phyloP scores from a whole-genome alignment of 305 asterid genomes.

The Euphrasia arctica region DNA sequence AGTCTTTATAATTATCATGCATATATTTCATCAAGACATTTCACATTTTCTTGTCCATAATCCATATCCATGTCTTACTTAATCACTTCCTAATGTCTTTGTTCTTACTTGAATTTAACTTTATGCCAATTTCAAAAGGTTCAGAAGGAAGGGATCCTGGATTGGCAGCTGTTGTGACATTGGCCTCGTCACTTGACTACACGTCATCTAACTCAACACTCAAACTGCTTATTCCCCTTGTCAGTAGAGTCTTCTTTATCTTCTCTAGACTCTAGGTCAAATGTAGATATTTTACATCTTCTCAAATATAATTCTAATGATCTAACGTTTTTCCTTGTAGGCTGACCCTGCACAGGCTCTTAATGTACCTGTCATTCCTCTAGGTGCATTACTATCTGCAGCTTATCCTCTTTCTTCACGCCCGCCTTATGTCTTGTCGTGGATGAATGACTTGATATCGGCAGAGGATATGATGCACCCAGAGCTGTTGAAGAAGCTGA shows the following conservation, averaged over 20 bases:
- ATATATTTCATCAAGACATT: constrained; percentile 9
- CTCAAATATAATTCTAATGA: constrained; percentile 12
- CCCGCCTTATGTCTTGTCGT: constrained; percentile 82
- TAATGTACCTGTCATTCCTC: constrained; percentile 85
- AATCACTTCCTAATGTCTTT: background rate
- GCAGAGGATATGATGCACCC: constrained; percentile 98
- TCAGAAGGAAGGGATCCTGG: constrained; percentile 66
- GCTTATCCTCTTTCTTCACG: constrained; percentile 89
- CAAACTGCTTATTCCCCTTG: constrained; percentile 78
- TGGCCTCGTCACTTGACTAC: constrained; percentile 92
- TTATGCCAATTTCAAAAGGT: constrained; percentile 37
- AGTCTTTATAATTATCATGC: constrained; percentile 14
- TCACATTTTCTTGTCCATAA: background rate
- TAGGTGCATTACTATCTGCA: constrained; percentile 87
- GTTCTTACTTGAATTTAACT: constrained; percentile 12
- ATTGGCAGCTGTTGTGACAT: constrained; percentile 76
- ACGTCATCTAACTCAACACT: constrained; percentile 77
- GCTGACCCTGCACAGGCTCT: constrained; percentile 97
- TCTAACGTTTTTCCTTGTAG: constrained; percentile 40
- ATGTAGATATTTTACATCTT: constrained; percentile 19
- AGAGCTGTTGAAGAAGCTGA: constrained; percentile 78
- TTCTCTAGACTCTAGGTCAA: constrained; percentile 13
- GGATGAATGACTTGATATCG: constrained; percentile 83
- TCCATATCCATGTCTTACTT: background rate
- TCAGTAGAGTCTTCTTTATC: constrained; percentile 38